Evolutionary conservation across 2,329 filamentous ascomycete genomes (phyloP).

Genomic region (Ophiostoma fasciatum): DNA sequence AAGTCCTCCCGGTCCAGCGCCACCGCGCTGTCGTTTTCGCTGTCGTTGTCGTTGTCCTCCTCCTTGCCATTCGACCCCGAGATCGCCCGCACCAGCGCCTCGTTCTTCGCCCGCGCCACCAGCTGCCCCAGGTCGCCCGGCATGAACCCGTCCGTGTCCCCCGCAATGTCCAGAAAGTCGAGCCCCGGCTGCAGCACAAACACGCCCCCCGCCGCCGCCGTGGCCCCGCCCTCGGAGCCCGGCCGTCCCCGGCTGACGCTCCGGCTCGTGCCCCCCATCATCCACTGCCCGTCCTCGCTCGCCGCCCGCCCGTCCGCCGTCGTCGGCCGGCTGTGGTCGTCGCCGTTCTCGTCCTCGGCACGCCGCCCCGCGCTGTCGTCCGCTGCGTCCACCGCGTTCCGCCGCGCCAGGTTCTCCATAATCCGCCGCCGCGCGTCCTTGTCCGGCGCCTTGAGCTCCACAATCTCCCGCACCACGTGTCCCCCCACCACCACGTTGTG

Average conservation of each 20-base stretch:
- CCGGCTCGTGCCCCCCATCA: conserved; percentile 59
- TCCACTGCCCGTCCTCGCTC: conserved; percentile 50
- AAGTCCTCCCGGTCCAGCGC: conserved; percentile 64
- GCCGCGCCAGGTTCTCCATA: conserved; percentile 60
- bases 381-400: conserved; percentile 27
- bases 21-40: conserved; percentile 36
- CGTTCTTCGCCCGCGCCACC: conserved; percentile 75
- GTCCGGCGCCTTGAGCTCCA: conserved; percentile 77
- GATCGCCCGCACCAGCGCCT: conserved; percentile 79
- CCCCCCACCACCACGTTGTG: conserved; percentile 84
- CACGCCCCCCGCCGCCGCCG: conserved; percentile 15
- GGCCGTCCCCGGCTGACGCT: too few relatives aligned
- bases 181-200: conserved; percentile 64
- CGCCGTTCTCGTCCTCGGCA: not conserved
- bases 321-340: conserved; percentile 33
- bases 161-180: conserved; percentile 84
- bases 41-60: conserved; percentile 21
- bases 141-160: conserved; percentile 95
- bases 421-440: conserved; percentile 79
- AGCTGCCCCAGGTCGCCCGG: conserved; percentile 81
- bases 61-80: conserved; percentile 26
- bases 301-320: conserved; percentile 38
- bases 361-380: conserved; percentile 13
- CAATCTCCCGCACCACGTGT: conserved; percentile 82
- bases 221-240: too few relatives aligned